Evolutionary conservation across 2,329 filamentous ascomycete species (phyloP).

Genomic region (Domatiomyces catenatus): DNA sequence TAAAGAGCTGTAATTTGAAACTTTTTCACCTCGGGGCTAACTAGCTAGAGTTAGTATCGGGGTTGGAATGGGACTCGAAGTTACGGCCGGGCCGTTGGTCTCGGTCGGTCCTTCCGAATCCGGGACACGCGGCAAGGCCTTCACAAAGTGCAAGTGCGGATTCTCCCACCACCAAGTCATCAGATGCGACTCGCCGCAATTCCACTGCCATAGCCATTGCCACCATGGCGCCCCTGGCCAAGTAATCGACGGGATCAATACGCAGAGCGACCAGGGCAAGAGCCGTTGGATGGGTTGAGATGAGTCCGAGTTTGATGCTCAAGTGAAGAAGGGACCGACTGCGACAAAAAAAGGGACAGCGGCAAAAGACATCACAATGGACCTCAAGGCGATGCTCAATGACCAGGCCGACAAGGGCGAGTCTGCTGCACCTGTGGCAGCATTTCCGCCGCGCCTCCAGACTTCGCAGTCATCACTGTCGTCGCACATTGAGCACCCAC

Average conservation of each 20-base stretch:
- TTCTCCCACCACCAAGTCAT: neutral
- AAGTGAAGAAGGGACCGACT: neutral
- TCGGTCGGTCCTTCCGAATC: neutral
- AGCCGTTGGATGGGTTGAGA: neutral
- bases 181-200: neutral
- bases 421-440: no score
- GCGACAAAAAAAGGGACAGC: neutral
- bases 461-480: slow-evolving; percentile 10
- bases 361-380: slow-evolving; percentile 9
- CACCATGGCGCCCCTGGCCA: neutral
- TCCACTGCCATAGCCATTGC: neutral
- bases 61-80: no score
- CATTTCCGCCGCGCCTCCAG: slow-evolving; percentile 14
- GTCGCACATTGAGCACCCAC: neutral
- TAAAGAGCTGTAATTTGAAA: no score
- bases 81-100: no score
- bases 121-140: neutral
- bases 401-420: slow-evolving; percentile 2
- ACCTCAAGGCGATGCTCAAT: slow-evolving; percentile 19
- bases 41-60: no score
- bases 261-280: neutral
- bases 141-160: neutral
- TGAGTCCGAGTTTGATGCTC: neutral
- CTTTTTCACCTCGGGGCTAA: no score
- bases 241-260: neutral